Base-by-base conservation (phyloP, 202 grass and related monocot genomes). In the Dendrocalamus latiflorus region DNA sequence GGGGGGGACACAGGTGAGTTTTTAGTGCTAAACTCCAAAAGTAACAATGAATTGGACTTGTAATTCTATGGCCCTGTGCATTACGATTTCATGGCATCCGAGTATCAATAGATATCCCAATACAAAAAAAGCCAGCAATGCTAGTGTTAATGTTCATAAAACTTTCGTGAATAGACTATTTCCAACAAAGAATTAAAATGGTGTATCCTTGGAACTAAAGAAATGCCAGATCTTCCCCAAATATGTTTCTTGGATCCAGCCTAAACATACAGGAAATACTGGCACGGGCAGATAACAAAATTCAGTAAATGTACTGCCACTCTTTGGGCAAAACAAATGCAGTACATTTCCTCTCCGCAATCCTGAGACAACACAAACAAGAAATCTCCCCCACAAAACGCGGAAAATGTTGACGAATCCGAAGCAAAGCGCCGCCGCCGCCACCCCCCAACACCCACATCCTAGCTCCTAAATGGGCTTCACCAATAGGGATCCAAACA, bases 1-100 rank as follows among this genome's bases (percentile, higher is more conserved):
- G n/a, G n/a, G n/a, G n/a, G n/a, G n/a, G n/a, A 43, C 20, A 62
- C 18, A 64, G 6, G 59, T 87, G 7, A 84, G 37, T 70, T 78
- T 26, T 68, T 74, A 25, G 24, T 44, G 75, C 22, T 75, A 44
- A 49, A 75, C 38, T 20, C 20, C 16, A 38, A 25, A 76, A 26
- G 48, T 74, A 22, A 73, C 25, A n/a, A 69, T 36, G 43, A 43
- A 70, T 28, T 82, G 20, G 63, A 50, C 13, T 8, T 84, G 37
- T 54, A 61, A 76, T 38, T 76, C 7, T 62, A 51, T 62, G 42
- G 20, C 28, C 26, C 14, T 72, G 18, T 44, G 26, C 13, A 18
- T 64, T 65, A 22, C 8, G 67, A 72, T 54, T 65, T 45, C 2
- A 43, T 12, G 41, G 6, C 21, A 79, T 18, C 6, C 47, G 3